phyloP scores from a whole-genome alignment of 352 stramenopile species.

The Pythium rishiriense region DNA sequence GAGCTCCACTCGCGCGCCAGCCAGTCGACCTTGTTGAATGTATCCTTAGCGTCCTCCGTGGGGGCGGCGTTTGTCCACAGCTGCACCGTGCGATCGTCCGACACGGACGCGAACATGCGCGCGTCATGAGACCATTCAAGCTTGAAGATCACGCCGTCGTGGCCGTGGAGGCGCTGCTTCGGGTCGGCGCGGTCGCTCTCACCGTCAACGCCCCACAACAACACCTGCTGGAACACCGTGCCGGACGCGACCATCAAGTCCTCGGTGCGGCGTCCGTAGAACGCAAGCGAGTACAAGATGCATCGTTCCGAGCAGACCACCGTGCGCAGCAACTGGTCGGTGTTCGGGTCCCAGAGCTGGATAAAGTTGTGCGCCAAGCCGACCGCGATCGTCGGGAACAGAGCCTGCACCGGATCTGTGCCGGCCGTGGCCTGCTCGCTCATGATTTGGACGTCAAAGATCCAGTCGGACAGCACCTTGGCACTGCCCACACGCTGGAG shows the following conservation, averaged over 20 bases:
- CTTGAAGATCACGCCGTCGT: constrained; percentile 88
- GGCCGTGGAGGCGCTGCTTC: constrained; percentile 70
- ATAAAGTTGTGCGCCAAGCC: constrained; percentile 85
- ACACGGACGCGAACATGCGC: constrained; percentile 73
- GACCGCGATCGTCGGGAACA: constrained; percentile 49
- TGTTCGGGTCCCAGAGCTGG: constrained; percentile 64
- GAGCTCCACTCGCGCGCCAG: constrained; percentile 35
- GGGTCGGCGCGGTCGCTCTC: constrained; percentile 14
- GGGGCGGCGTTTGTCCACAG: constrained; percentile 59
- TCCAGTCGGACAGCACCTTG: constrained; percentile 81
- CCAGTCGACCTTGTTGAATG: constrained; percentile 4
- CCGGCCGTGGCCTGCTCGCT: constrained; percentile 22
- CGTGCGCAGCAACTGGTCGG: constrained; percentile 44
- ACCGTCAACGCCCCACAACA: constrained; percentile 66
- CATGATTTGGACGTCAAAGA: constrained; percentile 79
- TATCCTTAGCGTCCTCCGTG: constrained; percentile 16
- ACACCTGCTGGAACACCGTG: constrained; percentile 86
- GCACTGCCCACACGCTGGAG: constrained; percentile 42
- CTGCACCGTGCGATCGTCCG: constrained; percentile 83
- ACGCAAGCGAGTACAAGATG: constrained; percentile 81
- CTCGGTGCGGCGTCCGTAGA: constrained; percentile 61
- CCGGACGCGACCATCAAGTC: constrained; percentile 76
- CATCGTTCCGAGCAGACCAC: constrained; percentile 78
- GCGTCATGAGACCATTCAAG: constrained; percentile 74
- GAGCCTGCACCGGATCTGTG: neutral